A percentile compares a stretch with the other conserved stretches of the same genome.
phyloP scores from a whole-genome alignment of 1,284 basidiomycete genomes.

The Fistulinella staudtii region DNA sequence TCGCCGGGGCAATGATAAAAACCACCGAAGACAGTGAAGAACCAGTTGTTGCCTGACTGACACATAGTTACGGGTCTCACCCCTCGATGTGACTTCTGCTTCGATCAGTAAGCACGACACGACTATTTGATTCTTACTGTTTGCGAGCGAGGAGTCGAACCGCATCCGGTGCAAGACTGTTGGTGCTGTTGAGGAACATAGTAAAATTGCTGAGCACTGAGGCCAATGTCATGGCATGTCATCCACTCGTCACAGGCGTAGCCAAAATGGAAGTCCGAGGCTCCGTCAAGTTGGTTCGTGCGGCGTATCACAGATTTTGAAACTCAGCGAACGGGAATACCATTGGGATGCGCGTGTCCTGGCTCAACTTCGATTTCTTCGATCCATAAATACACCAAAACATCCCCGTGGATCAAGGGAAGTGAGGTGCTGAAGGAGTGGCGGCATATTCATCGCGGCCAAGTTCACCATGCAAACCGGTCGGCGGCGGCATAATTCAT shows the following conservation, averaged over 20 bases:
- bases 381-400: neutral
- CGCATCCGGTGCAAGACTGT: no score
- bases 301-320: neutral
- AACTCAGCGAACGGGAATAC: neutral
- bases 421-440: constrained; percentile 1
- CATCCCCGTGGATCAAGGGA: neutral
- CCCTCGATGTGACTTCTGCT: neutral
- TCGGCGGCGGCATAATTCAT: no score
- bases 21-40: neutral
- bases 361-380: neutral
- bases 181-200: no score
- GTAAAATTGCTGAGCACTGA: no score
- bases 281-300: neutral
- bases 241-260: neutral
- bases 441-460: neutral
- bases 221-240: no score
- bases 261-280: neutral
- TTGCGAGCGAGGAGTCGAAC: no score
- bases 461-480: no score
- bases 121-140: neutral
- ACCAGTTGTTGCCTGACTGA: neutral
- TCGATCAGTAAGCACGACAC: neutral
- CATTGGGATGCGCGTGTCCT: neutral
- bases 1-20: neutral
- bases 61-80: neutral